These are phyloP conservation scores for Wallacemonas sp. DNA, from an alignment of 208 protist species.

Conservation along the genomic window DNA sequence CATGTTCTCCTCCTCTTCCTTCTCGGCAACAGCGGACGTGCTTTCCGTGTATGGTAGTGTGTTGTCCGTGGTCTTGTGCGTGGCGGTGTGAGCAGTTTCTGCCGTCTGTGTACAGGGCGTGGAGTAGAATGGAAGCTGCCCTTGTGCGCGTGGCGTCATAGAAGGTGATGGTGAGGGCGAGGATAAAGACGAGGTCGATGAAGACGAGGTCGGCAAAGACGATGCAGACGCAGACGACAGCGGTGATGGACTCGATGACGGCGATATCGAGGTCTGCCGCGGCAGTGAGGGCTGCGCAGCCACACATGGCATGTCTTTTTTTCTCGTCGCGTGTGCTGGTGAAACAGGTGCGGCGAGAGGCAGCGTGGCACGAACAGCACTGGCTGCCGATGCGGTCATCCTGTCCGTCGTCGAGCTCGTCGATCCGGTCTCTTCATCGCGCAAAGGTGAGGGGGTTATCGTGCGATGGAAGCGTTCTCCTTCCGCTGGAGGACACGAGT, in stretches of 20 bases:
- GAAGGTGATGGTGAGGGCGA: background rate
- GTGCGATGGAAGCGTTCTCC: conserved; percentile 2
- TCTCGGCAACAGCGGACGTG: no score
- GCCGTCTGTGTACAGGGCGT: no score
- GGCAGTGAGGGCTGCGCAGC: background rate
- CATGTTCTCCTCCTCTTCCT: no score
- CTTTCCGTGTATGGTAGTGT: conserved; percentile 7
- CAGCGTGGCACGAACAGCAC: no score
- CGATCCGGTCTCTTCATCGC: background rate
- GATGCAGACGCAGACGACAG: background rate
- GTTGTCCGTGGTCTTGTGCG: background rate
- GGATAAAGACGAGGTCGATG: background rate
- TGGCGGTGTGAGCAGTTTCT: background rate
- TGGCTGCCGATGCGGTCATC: no score
- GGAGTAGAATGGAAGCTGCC: background rate
- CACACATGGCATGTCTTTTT: no score
- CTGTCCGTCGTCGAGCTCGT: background rate
- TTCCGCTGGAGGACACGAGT: no score
- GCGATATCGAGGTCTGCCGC: background rate
- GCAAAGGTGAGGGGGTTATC: background rate
- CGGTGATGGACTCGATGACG: background rate
- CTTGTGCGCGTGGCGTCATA: background rate
- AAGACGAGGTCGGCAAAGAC: background rate
- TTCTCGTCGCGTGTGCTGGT: no score
- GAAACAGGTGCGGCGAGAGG: no score